These are phyloP conservation scores for Cyamopsis tetragonoloba DNA, from an alignment of 306 rosid genomes.

Conservation along the genomic window DNA sequence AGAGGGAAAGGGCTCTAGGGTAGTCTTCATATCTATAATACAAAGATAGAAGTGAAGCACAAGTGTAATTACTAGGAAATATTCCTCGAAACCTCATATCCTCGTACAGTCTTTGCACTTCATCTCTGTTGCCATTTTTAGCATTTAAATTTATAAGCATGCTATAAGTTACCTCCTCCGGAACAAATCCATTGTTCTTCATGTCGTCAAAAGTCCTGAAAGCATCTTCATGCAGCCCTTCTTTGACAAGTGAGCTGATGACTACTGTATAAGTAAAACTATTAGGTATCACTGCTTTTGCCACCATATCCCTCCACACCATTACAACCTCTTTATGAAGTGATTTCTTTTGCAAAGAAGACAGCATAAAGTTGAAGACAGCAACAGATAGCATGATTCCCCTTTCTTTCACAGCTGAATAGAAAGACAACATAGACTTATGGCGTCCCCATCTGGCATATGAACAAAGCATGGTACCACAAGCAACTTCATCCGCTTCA, in stretches of 20 bases:
- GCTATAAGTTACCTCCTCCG: slow-evolving; percentile 81
- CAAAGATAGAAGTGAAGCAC: slow-evolving; percentile 81
- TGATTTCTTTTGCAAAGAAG: slow-evolving; percentile 92
- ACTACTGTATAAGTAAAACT: slow-evolving; percentile 68
- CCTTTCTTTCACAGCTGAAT: slow-evolving; percentile 77
- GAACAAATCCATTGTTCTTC: slow-evolving; percentile 57
- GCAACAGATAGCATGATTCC: slow-evolving; percentile 52
- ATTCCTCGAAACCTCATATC: slow-evolving; percentile 67
- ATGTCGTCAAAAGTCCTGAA: slow-evolving; percentile 52
- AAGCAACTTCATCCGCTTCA: slow-evolving; percentile 91
- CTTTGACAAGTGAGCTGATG: slow-evolving; percentile 63
- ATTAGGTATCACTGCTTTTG: slow-evolving; percentile 50
- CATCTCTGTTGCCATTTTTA: slow-evolving; percentile 56
- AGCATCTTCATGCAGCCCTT: slow-evolving; percentile 61
- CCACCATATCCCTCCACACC: slow-evolving; percentile 74
- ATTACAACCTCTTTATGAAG: slow-evolving; percentile 59
- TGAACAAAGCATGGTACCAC: slow-evolving; percentile 92
- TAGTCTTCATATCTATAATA: slow-evolving; percentile 80
- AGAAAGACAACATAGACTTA: slow-evolving; percentile 80
- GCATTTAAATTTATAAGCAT: slow-evolving; percentile 58
- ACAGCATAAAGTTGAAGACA: slow-evolving; percentile 90
- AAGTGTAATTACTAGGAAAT: slow-evolving; percentile 80
- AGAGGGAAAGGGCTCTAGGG: slow-evolving; percentile 83
- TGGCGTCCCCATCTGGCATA: slow-evolving; percentile 97
- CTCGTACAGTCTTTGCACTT: slow-evolving; percentile 56